These are phyloP conservation scores for Metrosideros polymorpha DNA, from an alignment of 441 rosid species.

Conservation along the genomic window DNA sequence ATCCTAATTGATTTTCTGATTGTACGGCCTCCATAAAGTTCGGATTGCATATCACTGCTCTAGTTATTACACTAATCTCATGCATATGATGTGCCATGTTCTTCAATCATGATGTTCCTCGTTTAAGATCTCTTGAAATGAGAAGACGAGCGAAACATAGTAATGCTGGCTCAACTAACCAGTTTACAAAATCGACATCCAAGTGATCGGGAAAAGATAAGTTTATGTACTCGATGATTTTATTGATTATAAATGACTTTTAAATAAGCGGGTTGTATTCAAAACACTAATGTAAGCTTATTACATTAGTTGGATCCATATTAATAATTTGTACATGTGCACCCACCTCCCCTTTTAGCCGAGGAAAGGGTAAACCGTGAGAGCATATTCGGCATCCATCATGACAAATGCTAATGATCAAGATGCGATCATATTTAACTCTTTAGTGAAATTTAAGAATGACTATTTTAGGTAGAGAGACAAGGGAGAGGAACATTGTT, in stretches of 20 bases:
- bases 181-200: background rate
- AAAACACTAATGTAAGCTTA: too few relatives aligned
- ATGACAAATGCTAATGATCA: background rate
- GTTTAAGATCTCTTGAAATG: background rate
- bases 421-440: background rate
- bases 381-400: background rate
- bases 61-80: background rate
- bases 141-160: background rate
- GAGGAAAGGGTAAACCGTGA: background rate
- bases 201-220: background rate
- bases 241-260: background rate
- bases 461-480: background rate
- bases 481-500: background rate
- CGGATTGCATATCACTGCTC: background rate
- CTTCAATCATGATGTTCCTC: background rate
- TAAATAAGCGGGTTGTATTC: background rate
- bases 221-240: background rate
- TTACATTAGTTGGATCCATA: background rate
- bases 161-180: background rate
- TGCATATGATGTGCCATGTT: background rate
- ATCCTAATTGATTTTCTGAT: background rate
- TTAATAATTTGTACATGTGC: background rate
- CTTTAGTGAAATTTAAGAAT: background rate
- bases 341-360: background rate
- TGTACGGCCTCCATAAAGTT: background rate